These are phyloP conservation scores for Lentinula sp. DNA, from an alignment of 768 basidiomycete genomes.

Conservation along the genomic window DNA sequence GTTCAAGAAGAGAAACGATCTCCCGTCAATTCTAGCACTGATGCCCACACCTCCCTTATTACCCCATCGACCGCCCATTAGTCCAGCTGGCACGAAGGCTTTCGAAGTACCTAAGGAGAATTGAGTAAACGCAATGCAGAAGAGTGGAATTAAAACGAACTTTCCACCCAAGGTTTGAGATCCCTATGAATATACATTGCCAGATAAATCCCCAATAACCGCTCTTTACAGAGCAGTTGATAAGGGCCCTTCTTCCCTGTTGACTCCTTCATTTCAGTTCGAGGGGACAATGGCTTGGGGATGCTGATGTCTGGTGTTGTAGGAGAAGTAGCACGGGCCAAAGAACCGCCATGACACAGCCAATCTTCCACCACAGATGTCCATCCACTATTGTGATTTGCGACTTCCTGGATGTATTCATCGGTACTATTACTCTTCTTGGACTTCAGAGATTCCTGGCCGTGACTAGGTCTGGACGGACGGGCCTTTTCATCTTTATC, in stretches of 20 bases:
- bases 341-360: conserved; percentile 40
- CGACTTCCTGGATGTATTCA: conserved; percentile 25
- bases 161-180: conserved; percentile 55
- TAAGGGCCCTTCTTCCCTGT: conserved; percentile 63
- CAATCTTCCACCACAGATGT: conserved; percentile 73
- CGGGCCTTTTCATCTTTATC: conserved; percentile 29
- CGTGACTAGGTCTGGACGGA: conserved; percentile 28
- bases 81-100: conserved; percentile 80
- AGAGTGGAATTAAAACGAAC: conserved; percentile 22
- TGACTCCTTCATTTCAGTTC: conserved; percentile 33
- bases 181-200: conserved; percentile 73
- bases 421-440: conserved; percentile 30
- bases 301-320: conserved; percentile 37
- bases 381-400: conserved; percentile 48
- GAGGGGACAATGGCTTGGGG: conserved; percentile 34
- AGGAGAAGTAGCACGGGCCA: conserved; percentile 23
- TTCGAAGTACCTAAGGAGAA: conserved; percentile 56
- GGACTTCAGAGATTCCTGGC: conserved; percentile 21
- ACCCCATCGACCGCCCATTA: conserved; percentile 86
- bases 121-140: conserved; percentile 4
- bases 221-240: conserved; percentile 78
- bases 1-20: conserved; percentile 83
- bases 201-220: conserved; percentile 86
- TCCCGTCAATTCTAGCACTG: conserved; percentile 75
- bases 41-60: conserved; percentile 95